A percentile compares a stretch with the other conserved stretches of the same genome.
Evolutionary conservation across 1,139 yeast genomes (phyloP).

Genomic region (Debaryomyces udenii): DNA sequence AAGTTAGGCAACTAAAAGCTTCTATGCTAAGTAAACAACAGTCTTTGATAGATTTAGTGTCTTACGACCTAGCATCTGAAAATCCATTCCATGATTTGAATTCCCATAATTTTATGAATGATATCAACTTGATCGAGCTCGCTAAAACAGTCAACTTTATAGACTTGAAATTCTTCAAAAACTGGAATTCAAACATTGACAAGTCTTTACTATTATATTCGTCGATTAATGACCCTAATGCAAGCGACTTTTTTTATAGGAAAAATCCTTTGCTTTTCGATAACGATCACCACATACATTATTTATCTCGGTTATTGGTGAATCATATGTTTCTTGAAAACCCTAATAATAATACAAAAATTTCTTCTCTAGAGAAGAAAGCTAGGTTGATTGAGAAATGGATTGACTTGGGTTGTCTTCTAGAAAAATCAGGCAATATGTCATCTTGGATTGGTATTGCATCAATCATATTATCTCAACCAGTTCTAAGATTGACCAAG

Average conservation of each 20-base stretch:
- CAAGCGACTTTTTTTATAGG: constrained; percentile 40
- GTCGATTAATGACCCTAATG: constrained; percentile 24
- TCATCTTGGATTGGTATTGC: constrained; percentile 95
- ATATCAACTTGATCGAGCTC: constrained; percentile 49
- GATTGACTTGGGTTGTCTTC: constrained; percentile 80
- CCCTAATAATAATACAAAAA: constrained; percentile 16
- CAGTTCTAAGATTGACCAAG: constrained; percentile 70
- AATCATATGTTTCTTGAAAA: constrained; percentile 67
- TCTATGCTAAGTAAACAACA: constrained; percentile 41
- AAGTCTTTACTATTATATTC: constrained; percentile 43
- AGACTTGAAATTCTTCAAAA: constrained; percentile 55
- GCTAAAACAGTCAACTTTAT: constrained; percentile 60
- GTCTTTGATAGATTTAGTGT: constrained; percentile 34
- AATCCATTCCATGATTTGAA: constrained; percentile 38
- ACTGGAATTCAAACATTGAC: constrained; percentile 75
- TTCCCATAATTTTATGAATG: constrained; percentile 41
- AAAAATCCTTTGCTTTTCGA: constrained; percentile 63
- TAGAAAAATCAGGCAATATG: constrained; percentile 88
- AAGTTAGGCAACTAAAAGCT: constrained; percentile 28
- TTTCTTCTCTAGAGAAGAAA: constrained; percentile 44
- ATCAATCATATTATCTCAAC: constrained; percentile 79
- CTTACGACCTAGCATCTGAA: constrained; percentile 19
- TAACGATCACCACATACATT: constrained; percentile 69
- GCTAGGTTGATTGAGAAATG: constrained; percentile 77
- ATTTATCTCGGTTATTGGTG: constrained; percentile 70